A percentile compares a stretch with the other conserved stretches of the same genome.
Conservation (phyloP, 495 filamentous ascomycete genomes). For the Cryomyces minteri region DNA sequence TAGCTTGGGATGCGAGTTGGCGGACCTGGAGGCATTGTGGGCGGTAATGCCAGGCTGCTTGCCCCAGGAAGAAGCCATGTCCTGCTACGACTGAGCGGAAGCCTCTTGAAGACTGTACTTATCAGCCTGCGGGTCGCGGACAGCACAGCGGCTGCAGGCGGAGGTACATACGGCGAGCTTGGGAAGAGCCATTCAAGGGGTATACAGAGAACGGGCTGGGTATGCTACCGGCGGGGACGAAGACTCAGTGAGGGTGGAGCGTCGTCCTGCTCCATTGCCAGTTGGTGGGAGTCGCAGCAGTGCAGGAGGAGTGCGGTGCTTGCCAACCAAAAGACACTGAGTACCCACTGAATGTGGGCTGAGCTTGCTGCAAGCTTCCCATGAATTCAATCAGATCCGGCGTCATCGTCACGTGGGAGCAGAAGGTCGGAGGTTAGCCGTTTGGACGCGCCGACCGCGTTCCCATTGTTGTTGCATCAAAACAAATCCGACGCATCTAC, state of each 20-base stretch:
- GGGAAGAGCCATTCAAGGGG: constrained; percentile 4
- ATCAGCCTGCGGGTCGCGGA: background rate
- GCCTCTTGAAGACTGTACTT: constrained; percentile 5
- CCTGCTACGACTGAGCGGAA: constrained; percentile 11
- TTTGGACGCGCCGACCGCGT: too few relatives aligned
- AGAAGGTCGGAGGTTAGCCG: too few relatives aligned
- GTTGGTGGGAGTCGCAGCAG: background rate
- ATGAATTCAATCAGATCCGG: too few relatives aligned
- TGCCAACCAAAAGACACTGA: too few relatives aligned
- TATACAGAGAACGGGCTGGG: background rate
- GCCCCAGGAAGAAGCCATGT: constrained; percentile 12
- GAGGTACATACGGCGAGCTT: constrained; percentile 4
- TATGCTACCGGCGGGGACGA: background rate
- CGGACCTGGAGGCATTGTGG: constrained; percentile 1
- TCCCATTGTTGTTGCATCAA: too few relatives aligned
- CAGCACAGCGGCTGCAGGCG: background rate
- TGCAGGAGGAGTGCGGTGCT: background rate
- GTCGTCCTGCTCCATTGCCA: background rate
- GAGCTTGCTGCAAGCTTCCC: too few relatives aligned
- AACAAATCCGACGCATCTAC: too few relatives aligned
- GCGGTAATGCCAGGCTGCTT: constrained; percentile 13
- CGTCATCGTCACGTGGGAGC: too few relatives aligned
- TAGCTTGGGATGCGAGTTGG: constrained; percentile 1
- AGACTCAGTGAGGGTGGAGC: background rate
- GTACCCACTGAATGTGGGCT: too few relatives aligned